phyloP scores from a whole-genome alignment of 176 grass and related monocot genomes.

The Oryza punctata region DNA sequence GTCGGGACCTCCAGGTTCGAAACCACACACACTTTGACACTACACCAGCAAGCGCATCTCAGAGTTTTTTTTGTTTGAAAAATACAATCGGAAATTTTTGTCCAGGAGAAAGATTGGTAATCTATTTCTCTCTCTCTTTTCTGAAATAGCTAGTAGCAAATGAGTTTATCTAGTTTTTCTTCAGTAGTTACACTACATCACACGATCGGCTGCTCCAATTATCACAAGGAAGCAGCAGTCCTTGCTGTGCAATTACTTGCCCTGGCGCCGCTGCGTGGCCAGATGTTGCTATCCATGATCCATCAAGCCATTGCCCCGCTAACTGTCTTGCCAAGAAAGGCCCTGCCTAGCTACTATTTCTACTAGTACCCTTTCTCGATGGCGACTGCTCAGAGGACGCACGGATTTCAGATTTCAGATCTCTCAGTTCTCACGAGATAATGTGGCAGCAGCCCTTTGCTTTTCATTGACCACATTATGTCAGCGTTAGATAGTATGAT shows the following conservation, averaged over 20 bases:
- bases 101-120: background rate
- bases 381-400: conserved; percentile 10
- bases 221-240: background rate
- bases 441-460: background rate
- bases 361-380: background rate
- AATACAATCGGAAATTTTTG: background rate
- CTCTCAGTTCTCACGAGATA: background rate
- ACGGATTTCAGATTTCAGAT: background rate
- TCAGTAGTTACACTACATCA: background rate
- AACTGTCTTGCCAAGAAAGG: conserved; percentile 40
- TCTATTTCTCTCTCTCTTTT: background rate
- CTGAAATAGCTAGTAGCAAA: background rate
- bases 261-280: conserved; percentile 30
- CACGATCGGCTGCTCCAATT: background rate
- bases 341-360: conserved; percentile 27
- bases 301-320: conserved; percentile 9
- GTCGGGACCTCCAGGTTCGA: too few species aligned
- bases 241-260: conserved; percentile 9
- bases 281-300: conserved; percentile 23
- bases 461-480: background rate
- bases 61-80: background rate
- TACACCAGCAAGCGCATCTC: too few species aligned
- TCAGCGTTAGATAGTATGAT: background rate
- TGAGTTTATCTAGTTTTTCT: background rate
- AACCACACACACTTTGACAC: too few species aligned